Percentiles rank a stretch among this genome's conserved stretches.
These are phyloP conservation scores for Saprolegnia parasitica DNA, from an alignment of 352 stramenopile genomes.

Conservation along the genomic window DNA sequence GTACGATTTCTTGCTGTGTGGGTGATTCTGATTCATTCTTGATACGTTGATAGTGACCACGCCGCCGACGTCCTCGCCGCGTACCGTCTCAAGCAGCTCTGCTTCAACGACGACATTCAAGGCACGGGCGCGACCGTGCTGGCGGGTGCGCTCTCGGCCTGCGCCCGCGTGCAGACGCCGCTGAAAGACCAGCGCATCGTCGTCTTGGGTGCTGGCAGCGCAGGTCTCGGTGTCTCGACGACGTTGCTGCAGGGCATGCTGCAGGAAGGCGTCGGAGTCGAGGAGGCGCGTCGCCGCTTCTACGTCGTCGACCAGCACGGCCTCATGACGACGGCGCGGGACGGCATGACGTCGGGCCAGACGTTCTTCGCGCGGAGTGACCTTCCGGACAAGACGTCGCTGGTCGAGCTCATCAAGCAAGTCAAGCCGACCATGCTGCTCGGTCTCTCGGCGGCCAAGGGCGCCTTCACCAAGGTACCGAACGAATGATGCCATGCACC, in stretches of 20 bases:
- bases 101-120: constrained; percentile 99
- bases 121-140: constrained; percentile 94
- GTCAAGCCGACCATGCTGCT: constrained; percentile 94
- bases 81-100: constrained; percentile 92
- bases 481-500: no score
- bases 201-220: constrained; percentile 91
- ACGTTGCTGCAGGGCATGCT: constrained; percentile 90
- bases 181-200: constrained; percentile 94
- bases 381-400: constrained; percentile 59
- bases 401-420: constrained; percentile 79
- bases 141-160: constrained; percentile 81
- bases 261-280: constrained; percentile 58
- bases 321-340: constrained; percentile 48
- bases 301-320: constrained; percentile 79
- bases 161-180: constrained; percentile 56
- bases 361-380: constrained; percentile 72
- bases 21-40: neutral
- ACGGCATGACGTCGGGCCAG: constrained; percentile 62
- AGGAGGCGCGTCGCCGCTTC: constrained; percentile 67
- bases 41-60: constrained; percentile 44
- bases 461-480: constrained; percentile 77
- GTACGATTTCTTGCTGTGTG: neutral
- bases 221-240: constrained; percentile 91
- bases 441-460: constrained; percentile 83
- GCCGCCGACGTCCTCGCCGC: constrained; percentile 90